Base-by-base conservation (phyloP, 208 protist species). In the Angomonas deanei region DNA sequence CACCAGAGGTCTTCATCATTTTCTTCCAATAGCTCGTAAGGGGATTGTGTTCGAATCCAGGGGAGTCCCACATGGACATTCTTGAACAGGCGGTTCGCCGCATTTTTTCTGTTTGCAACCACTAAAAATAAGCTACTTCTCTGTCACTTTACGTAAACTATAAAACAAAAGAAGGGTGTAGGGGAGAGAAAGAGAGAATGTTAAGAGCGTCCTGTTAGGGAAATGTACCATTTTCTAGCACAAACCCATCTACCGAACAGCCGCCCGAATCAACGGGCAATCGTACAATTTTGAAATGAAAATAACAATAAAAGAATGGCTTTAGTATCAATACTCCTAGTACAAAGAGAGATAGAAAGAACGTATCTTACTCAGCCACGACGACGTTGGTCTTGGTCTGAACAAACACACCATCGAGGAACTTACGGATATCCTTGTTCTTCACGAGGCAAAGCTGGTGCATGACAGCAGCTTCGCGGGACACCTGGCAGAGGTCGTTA, bases 351-450 rank as follows among this genome's bases (percentile, higher is more conserved):
- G 49, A n/a, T n/a, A 36, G 59, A 46, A 4, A 42, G n/a, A 55
- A 33, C 50, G n/a, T 31, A 23, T 1, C 56, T 69, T 81, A 85
- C 55, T 91, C 82, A 1, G 79, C 78, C 23, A 64, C 82, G 52
- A 87, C 74, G 49, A 98, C 74, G 80, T 88, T 86, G 55, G 90
- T 91, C 83, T 97, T 98, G 53, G 97, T 94, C 76, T 90, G 92
- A 28, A 99, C 97, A 80, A 99, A 99, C 78, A 99, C 96, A 93
- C 99, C 99, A 84, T 99, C 99, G 11, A 99, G 81, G 97, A 99
- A 99, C 96, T 99, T 99, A 88, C 99, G 96, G 85, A 99, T 99
- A 99, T 99, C 99, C 91, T 99, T 99, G 64, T 98, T 93, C 81
- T 93, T 97, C 53, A 99, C 97, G 52, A 97, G 65, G 72, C 83